Percentiles rank a stretch among this genome's conserved stretches.
Conservation (phyloP, 73 alveolate genomes). For the Paramecium pentaurelia region DNA sequence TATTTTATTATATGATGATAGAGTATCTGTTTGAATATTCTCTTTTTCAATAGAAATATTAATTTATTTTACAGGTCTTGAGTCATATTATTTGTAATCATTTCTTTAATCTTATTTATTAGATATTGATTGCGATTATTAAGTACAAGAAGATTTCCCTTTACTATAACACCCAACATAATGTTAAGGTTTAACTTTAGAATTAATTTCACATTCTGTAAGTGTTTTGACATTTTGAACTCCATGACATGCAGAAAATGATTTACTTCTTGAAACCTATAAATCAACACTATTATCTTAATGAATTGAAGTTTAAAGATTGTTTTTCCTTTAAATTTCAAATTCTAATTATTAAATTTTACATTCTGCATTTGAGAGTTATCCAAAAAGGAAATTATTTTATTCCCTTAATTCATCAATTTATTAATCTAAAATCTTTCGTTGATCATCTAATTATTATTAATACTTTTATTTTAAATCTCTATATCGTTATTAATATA, state of each 20-base stretch:
- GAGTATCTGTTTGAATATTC: not conserved
- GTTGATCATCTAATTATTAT: constrained; percentile 2
- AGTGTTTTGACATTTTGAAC: not conserved
- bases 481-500: constrained; percentile 29
- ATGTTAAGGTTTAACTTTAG: not conserved
- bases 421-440: not conserved
- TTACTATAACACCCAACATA: not conserved
- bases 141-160: not conserved
- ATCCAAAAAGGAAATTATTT: not conserved
- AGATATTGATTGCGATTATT: not conserved
- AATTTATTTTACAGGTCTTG: constrained; percentile 16
- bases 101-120: not conserved
- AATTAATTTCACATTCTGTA: not conserved
- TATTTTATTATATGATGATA: not conserved
- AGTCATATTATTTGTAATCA: not conserved
- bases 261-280: not conserved
- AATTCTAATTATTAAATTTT: not conserved
- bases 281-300: not conserved
- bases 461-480: constrained; percentile 11
- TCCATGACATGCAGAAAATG: constrained; percentile 3
- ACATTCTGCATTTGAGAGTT: not conserved
- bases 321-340: not conserved
- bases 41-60: constrained; percentile 32
- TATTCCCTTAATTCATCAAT: constrained; percentile 47
- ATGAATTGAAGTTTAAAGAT: not conserved